phyloP scores from a whole-genome alignment of 164 flowering plant species.

The Magnolia changhungtana region DNA sequence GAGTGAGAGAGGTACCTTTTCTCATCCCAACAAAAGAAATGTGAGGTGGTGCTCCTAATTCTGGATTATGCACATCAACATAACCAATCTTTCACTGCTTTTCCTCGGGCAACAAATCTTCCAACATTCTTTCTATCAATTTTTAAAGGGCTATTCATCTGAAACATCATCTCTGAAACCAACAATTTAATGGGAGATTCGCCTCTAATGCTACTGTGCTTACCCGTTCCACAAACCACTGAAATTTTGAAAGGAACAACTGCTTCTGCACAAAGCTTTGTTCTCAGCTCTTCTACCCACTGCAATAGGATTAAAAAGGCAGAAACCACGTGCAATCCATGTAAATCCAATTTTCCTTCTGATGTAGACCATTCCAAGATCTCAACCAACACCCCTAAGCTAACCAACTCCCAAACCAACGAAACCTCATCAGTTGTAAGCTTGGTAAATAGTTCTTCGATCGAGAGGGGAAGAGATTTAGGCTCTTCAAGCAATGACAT shows the following conservation, averaged over 20 bases:
- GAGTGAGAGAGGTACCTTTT: not conserved
- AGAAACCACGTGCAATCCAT: conserved; percentile 76
- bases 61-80: conserved; percentile 3
- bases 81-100: conserved; percentile 58
- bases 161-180: conserved; percentile 53
- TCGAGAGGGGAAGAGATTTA: conserved; percentile 42
- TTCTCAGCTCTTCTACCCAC: conserved; percentile 60
- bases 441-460: conserved; percentile 37
- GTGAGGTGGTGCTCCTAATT: not conserved
- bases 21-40: not conserved
- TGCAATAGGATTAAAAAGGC: conserved; percentile 73
- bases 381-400: conserved; percentile 42
- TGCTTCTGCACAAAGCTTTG: conserved; percentile 26
- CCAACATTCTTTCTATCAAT: conserved; percentile 66
- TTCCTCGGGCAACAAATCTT: conserved; percentile 67
- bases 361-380: conserved; percentile 47
- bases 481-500: conserved; percentile 35
- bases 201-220: conserved; percentile 64
- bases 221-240: conserved; percentile 81
- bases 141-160: conserved; percentile 54
- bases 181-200: conserved; percentile 65
- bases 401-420: conserved; percentile 49
- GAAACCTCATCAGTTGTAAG: conserved; percentile 40
- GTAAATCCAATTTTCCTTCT: conserved; percentile 79
- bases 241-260: conserved; percentile 49